phyloP scores from a whole-genome alignment of 2,329 filamentous ascomycete species.

The Fusarium ambrosium region DNA sequence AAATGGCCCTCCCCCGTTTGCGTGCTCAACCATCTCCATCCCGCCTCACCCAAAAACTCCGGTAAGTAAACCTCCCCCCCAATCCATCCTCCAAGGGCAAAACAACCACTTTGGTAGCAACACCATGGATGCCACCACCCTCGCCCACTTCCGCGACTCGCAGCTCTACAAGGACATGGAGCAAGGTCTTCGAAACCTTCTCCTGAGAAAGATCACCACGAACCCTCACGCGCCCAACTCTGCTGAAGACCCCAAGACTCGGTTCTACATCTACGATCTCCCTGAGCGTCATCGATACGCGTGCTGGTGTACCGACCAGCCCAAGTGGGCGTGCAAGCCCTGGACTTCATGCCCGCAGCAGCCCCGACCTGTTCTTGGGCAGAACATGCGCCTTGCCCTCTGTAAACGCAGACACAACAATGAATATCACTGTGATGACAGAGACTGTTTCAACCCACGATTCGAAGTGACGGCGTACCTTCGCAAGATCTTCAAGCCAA shows the following conservation, averaged over 20 bases:
- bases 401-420: background rate
- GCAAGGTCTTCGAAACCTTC: slow-evolving; percentile 13
- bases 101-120: background rate
- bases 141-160: background rate
- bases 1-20: background rate
- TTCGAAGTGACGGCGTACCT: background rate
- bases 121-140: background rate
- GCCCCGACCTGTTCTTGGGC: background rate
- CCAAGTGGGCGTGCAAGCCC: background rate
- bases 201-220: background rate
- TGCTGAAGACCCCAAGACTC: background rate
- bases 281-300: background rate
- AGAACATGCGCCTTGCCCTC: background rate
- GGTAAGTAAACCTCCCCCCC: background rate
- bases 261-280: background rate
- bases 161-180: slow-evolving; percentile 16
- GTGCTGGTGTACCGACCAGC: background rate
- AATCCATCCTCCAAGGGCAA: background rate
- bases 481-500: background rate
- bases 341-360: background rate
- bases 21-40: background rate
- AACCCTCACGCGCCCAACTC: background rate
- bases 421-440: background rate
- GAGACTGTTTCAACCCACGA: background rate
- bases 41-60: too few species aligned